phyloP scores from a whole-genome alignment of 2,329 filamentous ascomycete species.

The Calonectria henricotiae region DNA sequence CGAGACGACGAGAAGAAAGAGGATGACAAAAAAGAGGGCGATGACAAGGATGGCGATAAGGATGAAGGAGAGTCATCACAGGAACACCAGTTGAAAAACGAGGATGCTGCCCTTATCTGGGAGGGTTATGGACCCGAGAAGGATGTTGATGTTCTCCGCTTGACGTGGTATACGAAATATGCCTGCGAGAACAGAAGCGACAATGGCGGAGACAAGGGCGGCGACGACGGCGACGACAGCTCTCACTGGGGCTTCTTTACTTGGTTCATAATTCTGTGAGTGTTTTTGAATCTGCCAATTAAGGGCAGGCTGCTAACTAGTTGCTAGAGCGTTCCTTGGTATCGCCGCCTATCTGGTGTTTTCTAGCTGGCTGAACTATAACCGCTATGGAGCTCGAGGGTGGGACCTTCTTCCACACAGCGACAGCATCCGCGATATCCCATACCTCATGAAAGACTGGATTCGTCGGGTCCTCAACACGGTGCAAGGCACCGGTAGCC shows the following conservation, averaged over 20 bases:
- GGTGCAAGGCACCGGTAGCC: constrained; percentile 85
- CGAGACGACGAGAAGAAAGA: constrained; percentile 54
- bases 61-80: constrained; percentile 61
- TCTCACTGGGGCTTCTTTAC: constrained; percentile 95
- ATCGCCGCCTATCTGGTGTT: constrained; percentile 95
- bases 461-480: constrained; percentile 84
- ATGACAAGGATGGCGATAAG: constrained; percentile 58
- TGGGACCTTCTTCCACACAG: constrained; percentile 96
- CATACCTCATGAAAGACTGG: constrained; percentile 94
- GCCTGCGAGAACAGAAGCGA: constrained; percentile 78
- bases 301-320: constrained; percentile 46
- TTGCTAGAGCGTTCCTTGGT: constrained; percentile 83
- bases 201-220: constrained; percentile 62
- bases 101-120: constrained; percentile 80
- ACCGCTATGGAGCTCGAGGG: constrained; percentile 92
- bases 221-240: constrained; percentile 65
- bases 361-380: constrained; percentile 99
- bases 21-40: constrained; percentile 52
- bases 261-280: constrained; percentile 95
- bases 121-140: constrained; percentile 78
- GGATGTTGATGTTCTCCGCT: constrained; percentile 75
- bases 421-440: constrained; percentile 92
- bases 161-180: constrained; percentile 91
- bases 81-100: constrained; percentile 70
- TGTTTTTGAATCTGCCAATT: constrained; percentile 43